These are phyloP conservation scores for Colletotrichum horii DNA, from an alignment of 2,329 filamentous ascomycete genomes.

Conservation along the genomic window DNA sequence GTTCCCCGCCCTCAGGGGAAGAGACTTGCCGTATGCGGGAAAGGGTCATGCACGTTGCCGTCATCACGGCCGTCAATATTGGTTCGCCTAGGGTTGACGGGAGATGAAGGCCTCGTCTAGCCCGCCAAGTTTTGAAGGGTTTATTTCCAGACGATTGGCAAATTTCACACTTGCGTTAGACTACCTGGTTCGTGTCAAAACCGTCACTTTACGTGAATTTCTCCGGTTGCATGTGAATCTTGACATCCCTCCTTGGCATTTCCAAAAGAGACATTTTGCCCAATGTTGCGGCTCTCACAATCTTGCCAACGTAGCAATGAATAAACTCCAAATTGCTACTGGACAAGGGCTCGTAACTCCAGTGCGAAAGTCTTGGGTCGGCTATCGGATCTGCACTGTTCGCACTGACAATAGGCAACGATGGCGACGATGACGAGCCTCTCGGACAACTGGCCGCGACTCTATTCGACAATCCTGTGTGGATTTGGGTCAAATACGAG, in stretches of 20 bases:
- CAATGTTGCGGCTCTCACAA: background rate
- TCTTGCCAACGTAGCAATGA: background rate
- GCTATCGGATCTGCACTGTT: constrained; percentile 16
- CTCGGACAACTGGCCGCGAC: background rate
- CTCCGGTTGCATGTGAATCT: background rate
- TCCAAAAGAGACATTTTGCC: background rate
- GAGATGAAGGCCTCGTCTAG: background rate
- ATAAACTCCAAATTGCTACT: background rate
- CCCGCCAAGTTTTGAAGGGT: background rate
- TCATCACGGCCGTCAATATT: background rate
- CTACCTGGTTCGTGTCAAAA: background rate
- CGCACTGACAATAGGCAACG: constrained; percentile 2
- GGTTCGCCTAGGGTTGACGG: background rate
- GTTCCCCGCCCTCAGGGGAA: background rate
- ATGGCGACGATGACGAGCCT: background rate
- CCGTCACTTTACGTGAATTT: background rate
- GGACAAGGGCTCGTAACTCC: background rate
- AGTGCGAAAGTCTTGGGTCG: background rate
- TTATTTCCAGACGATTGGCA: background rate
- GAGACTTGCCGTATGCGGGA: background rate
- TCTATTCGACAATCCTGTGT: background rate
- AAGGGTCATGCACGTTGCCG: background rate
- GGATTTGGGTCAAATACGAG: background rate
- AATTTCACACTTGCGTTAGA: background rate
- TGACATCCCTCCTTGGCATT: background rate